A percentile compares a stretch with the other conserved stretches of the same genome.
Evolutionary conservation across 306 rosid species (phyloP).

Genomic region (Corylus heterophylla): DNA sequence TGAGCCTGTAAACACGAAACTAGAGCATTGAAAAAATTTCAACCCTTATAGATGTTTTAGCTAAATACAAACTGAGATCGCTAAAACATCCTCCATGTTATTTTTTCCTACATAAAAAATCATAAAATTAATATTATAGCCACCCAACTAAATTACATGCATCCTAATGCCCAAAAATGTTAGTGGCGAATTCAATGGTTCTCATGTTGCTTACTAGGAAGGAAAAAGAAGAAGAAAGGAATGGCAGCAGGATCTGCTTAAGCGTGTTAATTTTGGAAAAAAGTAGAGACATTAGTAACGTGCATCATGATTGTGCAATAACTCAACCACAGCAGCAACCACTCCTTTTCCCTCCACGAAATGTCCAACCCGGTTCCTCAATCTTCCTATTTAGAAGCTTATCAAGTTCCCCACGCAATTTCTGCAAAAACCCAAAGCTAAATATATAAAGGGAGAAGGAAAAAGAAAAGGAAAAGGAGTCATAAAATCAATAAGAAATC

Average conservation of each 20-base stretch:
- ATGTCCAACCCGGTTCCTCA: conserved; percentile 77
- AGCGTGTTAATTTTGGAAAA: too few species aligned
- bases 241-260: too few species aligned
- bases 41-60: not conserved
- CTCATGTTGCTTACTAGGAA: not conserved
- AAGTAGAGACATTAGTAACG: not conserved
- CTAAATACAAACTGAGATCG: not conserved
- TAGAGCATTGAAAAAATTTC: not conserved
- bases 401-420: conserved; percentile 82
- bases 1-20: not conserved
- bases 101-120: not conserved
- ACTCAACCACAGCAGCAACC: conserved; percentile 81
- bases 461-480: not conserved
- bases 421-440: conserved; percentile 46
- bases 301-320: conserved; percentile 58
- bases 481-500: conserved; percentile 10
- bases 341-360: conserved; percentile 76
- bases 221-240: not conserved
- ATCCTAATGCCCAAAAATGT: too few species aligned
- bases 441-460: not conserved
- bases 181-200: too few species aligned
- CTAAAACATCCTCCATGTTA: not conserved
- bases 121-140: too few species aligned
- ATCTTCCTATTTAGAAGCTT: conserved; percentile 82
- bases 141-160: too few species aligned